Conservation (phyloP, 1,284 basidiomycete genomes). For the Trichosporon inkin region DNA sequence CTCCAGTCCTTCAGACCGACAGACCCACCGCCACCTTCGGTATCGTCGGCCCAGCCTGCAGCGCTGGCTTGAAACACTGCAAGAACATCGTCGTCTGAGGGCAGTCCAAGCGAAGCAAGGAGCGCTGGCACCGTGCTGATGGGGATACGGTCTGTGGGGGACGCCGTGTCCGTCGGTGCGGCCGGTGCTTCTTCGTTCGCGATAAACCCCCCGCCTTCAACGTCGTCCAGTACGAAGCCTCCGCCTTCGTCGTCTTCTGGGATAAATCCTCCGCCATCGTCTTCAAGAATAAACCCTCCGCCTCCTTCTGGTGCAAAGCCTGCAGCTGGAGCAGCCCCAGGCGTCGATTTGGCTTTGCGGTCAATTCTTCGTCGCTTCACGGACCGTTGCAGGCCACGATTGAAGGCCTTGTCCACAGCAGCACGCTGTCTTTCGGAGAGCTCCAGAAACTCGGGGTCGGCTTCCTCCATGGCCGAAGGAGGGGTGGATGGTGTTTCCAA, state of each 20-base stretch:
- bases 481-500: not conserved
- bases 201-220: conserved; percentile 26
- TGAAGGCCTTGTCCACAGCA: conserved; percentile 43
- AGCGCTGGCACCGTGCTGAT: conserved; percentile 37
- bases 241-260: conserved; percentile 20
- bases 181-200: conserved; percentile 17
- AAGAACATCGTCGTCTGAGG: conserved; percentile 48
- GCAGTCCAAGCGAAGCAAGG: conserved; percentile 37
- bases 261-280: conserved; percentile 27
- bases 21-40: conserved; percentile 16
- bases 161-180: not conserved
- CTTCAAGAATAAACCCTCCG: conserved; percentile 28
- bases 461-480: conserved; percentile 16
- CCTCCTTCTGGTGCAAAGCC: conserved; percentile 12
- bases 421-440: conserved; percentile 31
- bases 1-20: conserved; percentile 39
- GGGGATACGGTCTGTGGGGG: conserved; percentile 24
- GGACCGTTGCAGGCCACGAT: conserved; percentile 28
- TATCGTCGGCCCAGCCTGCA: conserved; percentile 38
- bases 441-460: conserved; percentile 47
- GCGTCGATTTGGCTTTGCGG: not conserved
- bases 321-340: conserved; percentile 9
- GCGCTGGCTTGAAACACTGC: conserved; percentile 44
- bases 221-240: conserved; percentile 26
- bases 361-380: conserved; percentile 13